phyloP scores from a whole-genome alignment of 2,329 filamentous ascomycete species.

The Trichoderma citrinoviride region DNA sequence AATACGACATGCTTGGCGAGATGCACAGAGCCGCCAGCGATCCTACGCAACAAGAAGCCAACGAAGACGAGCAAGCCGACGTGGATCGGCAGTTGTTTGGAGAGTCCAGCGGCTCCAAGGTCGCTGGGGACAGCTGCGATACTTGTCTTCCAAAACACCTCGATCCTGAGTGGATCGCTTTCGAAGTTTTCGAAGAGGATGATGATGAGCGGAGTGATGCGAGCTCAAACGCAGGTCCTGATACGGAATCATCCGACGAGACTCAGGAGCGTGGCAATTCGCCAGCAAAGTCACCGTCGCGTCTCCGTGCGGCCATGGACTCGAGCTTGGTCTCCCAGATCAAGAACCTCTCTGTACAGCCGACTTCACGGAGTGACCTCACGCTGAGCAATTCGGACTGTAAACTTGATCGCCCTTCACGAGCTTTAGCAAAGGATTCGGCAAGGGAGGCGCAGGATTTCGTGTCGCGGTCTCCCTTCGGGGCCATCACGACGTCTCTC shows the following conservation, averaged over 20 bases:
- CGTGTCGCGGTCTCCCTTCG: constrained; percentile 47
- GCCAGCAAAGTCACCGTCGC: constrained; percentile 14
- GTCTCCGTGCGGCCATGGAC: constrained; percentile 35
- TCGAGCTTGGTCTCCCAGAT: constrained; percentile 42
- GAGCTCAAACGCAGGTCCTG: constrained; percentile 40
- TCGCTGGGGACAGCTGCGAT: not conserved
- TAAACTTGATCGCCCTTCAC: not conserved
- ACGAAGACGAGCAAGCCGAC: constrained; percentile 40
- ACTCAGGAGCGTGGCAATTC: constrained; percentile 23
- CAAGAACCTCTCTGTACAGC: constrained; percentile 38
- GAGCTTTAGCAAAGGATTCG: not conserved
- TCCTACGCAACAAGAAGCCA: not conserved
- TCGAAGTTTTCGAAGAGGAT: constrained; percentile 76
- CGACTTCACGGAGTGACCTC: constrained; percentile 13
- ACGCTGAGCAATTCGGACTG: not conserved
- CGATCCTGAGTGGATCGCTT: constrained; percentile 86
- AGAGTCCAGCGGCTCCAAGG: not conserved
- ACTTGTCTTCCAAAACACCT: constrained; percentile 64
- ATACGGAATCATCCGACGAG: constrained; percentile 39
- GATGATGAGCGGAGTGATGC: constrained; percentile 39
- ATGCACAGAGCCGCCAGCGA: not conserved
- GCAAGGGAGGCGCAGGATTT: constrained; percentile 30
- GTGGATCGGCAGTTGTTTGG: constrained; percentile 46
- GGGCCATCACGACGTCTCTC: constrained; percentile 53
- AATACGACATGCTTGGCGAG: not conserved